Percentiles rank a stretch among this genome's conserved stretches.
These are phyloP conservation scores for Magnaporthales sp. DNA, from an alignment of 2,329 filamentous ascomycete genomes.

Conservation along the genomic window DNA sequence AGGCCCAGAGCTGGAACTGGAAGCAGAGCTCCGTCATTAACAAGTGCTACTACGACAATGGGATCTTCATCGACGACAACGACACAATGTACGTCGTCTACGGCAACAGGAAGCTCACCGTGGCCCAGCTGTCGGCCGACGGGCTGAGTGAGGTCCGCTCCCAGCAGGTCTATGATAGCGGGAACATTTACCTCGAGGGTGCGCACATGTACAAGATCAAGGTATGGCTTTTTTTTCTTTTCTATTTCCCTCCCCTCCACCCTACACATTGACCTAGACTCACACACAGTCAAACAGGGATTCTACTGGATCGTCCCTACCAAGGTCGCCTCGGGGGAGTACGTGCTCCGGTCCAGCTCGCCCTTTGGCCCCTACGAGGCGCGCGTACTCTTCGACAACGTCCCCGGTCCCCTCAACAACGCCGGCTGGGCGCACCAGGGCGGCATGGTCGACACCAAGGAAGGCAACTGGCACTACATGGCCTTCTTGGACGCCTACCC, in stretches of 20 bases:
- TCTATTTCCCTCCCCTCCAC: too few relatives aligned
- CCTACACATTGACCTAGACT: neutral
- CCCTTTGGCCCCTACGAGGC: slow-evolving; percentile 44
- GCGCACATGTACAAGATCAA: slow-evolving; percentile 49
- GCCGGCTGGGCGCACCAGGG: slow-evolving; percentile 45
- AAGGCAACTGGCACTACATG: slow-evolving; percentile 50
- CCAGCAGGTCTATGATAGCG: slow-evolving; percentile 32
- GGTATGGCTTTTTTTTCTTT: neutral
- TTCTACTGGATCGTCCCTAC: slow-evolving; percentile 46
- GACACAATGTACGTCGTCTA: slow-evolving; percentile 52
- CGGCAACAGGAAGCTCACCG: slow-evolving; percentile 36
- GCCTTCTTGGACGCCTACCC: slow-evolving; percentile 48
- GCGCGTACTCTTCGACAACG: slow-evolving; percentile 31
- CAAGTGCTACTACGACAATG: slow-evolving; percentile 48
- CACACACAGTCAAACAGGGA: slow-evolving; percentile 16
- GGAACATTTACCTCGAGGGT: slow-evolving; percentile 36
- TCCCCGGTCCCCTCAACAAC: slow-evolving; percentile 32
- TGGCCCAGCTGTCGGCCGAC: slow-evolving; percentile 42
- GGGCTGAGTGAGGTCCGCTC: slow-evolving; percentile 34
- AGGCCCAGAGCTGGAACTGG: slow-evolving; percentile 22
- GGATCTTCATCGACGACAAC: slow-evolving; percentile 48
- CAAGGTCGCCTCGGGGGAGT: slow-evolving; percentile 32
- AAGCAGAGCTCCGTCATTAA: slow-evolving; percentile 4
- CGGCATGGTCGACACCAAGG: slow-evolving; percentile 40
- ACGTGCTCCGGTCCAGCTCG: slow-evolving; percentile 38